Base-by-base conservation (phyloP, 2,329 filamentous ascomycete genomes). In the Alternaria brassicae region DNA sequence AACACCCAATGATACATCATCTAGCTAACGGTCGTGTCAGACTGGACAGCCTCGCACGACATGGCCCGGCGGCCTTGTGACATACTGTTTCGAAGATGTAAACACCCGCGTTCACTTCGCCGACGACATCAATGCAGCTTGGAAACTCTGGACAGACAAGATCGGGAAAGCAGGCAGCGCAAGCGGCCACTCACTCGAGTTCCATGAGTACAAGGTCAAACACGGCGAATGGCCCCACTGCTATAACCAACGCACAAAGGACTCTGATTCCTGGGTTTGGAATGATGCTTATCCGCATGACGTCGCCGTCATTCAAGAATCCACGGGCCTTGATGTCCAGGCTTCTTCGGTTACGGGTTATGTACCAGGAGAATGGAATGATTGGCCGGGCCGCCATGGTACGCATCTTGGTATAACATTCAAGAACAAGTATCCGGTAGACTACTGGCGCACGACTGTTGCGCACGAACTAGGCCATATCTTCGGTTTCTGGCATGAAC, bases 81-180 rank as follows among this genome's bases (percentile, higher is more conserved):
- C 32, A 23, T 52, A 52, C 47, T 57, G 54, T 42, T 57, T 30
- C 9, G 47, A 28, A 21, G 47, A 57, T 13, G 27, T 41, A 6
- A 15, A 39, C 8, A 28, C 37, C 17, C 36, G 47, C 2, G 32
- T 13, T 17, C 21, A 57, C 27, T 52, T 57, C 27, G n/a, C 15
- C 13, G 15, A 52, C n/a, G 47, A 51, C 4, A 52, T 52, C 15
- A 30, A 52, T 13, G 54, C 45, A 17, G 54, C 54, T 7, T 51
- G 45, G 45, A 57, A 57, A 32, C 47, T 57, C 6, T 57, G 54
- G 54, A 19, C 28, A 2, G 47, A 57, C 23, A 51, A 34, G n/a
- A 50, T 56, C 3, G 36, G 53, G 4, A 25, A 51, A 8, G 44
- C 44, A 8, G 34, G 53, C 4, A 25, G 34, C 10, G 23, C 19